These are phyloP conservation scores for Pseudodiploospora longispora DNA, from an alignment of 2,329 filamentous ascomycete genomes.

Conservation along the genomic window DNA sequence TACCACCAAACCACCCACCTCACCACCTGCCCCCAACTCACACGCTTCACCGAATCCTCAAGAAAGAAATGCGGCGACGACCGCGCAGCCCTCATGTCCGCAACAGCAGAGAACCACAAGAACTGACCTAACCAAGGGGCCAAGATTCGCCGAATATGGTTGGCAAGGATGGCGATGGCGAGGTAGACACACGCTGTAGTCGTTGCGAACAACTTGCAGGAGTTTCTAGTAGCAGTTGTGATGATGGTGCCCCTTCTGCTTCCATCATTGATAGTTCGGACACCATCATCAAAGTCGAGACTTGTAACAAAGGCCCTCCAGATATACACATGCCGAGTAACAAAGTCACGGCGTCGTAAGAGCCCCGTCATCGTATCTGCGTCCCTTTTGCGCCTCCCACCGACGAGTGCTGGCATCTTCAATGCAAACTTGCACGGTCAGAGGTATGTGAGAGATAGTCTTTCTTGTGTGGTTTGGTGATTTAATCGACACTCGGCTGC, in stretches of 20 bases:
- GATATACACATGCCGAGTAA: too few relatives aligned
- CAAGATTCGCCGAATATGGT: conserved; percentile 31
- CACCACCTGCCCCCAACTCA: conserved; percentile 7
- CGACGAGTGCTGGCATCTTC: too few relatives aligned
- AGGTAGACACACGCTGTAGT: conserved; percentile 18
- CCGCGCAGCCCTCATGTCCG: conserved; percentile 27
- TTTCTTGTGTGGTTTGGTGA: too few relatives aligned
- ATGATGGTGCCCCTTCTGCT: background rate
- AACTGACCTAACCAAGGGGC: conserved; percentile 21
- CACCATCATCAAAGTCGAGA: too few relatives aligned
- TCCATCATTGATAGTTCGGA: too few relatives aligned
- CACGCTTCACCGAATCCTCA: conserved; percentile 14
- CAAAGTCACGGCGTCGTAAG: too few relatives aligned
- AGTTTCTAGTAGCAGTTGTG: background rate
- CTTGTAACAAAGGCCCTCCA: too few relatives aligned
- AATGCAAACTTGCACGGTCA: too few relatives aligned
- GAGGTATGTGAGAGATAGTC: too few relatives aligned
- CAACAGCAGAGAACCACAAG: conserved; percentile 22
- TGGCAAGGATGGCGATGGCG: conserved; percentile 26
- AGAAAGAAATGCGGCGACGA: conserved; percentile 28
- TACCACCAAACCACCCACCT: conserved; percentile 1
- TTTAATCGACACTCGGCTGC: too few relatives aligned
- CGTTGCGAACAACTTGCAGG: conserved; percentile 11
- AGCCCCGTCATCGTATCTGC: too few relatives aligned
- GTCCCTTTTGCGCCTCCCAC: too few relatives aligned